Evolutionary conservation across 257 asterid genomes (phyloP).

Genomic region (Solanum commersonii): DNA sequence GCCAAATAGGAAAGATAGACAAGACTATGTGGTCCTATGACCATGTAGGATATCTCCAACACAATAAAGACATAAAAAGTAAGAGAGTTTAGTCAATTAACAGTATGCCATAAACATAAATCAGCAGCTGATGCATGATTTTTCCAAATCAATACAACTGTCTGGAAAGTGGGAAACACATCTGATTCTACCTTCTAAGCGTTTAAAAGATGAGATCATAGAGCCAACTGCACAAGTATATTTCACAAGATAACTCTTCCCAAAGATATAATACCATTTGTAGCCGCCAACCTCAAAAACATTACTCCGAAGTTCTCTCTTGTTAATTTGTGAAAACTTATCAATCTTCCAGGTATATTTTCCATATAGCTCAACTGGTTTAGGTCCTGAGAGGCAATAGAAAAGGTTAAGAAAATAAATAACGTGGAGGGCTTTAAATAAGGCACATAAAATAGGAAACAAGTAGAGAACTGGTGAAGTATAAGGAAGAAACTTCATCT

Average conservation of each 20-base stretch:
- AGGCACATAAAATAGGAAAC: neutral
- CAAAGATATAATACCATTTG: conserved; percentile 25
- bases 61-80: neutral
- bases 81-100: neutral
- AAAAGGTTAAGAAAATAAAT: neutral
- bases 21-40: neutral
- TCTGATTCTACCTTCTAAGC: neutral
- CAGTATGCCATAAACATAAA: neutral
- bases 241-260: neutral
- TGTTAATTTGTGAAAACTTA: conserved; percentile 33
- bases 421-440: neutral
- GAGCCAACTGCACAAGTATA: neutral
- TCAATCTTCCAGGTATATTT: conserved; percentile 45
- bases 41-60: neutral
- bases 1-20: neutral
- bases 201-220: neutral
- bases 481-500: neutral
- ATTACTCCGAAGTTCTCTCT: conserved; percentile 39
- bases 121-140: neutral
- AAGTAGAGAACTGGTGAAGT: neutral
- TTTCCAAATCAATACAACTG: neutral
- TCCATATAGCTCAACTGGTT: conserved; percentile 31
- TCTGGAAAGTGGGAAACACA: neutral
- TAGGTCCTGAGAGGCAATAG: conserved; percentile 18
- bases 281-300: conserved; percentile 38